Conservation (phyloP, 2,329 filamentous ascomycete species). For the Catunica adiposa region DNA sequence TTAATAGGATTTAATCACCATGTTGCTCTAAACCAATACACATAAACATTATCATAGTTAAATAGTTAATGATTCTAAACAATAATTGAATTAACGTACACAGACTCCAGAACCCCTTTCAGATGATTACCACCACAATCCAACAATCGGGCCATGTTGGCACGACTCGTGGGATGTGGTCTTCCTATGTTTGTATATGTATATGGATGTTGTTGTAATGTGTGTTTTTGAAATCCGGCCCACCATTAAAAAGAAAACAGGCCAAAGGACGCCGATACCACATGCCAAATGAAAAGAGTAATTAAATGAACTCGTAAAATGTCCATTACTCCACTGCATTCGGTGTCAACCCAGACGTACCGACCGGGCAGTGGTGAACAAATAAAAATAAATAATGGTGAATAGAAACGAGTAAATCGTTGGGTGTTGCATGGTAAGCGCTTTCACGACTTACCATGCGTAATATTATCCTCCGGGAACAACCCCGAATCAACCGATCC, state of each 20-base stretch:
- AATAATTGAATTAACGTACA: no score
- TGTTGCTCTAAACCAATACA: no score
- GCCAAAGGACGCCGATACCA: conserved; percentile 8
- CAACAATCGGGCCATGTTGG: not conserved
- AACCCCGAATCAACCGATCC: not conserved
- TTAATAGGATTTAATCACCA: no score
- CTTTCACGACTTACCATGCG: not conserved
- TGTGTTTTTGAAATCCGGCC: conserved; percentile 7
- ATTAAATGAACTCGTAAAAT: conserved; percentile 5
- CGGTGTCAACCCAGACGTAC: not conserved
- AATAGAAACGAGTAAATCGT: conserved; percentile 6
- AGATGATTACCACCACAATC: not conserved
- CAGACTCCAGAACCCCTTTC: not conserved
- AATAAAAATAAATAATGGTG: conserved; percentile 1
- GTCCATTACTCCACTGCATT: not conserved
- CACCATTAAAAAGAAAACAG: conserved; percentile 7
- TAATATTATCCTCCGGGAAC: not conserved
- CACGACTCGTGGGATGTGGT: not conserved
- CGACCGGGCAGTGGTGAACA: not conserved
- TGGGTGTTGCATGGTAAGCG: not conserved
- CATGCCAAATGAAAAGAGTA: conserved; percentile 6
- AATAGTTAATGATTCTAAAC: no score
- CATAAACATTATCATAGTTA: no score
- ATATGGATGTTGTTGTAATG: conserved; percentile 1
- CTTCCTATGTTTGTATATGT: conserved; percentile 4